Percentiles rank a stretch among this genome's conserved stretches.
Evolutionary conservation across 306 rosid genomes (phyloP).

Genomic region (Mucuna pruriens): DNA sequence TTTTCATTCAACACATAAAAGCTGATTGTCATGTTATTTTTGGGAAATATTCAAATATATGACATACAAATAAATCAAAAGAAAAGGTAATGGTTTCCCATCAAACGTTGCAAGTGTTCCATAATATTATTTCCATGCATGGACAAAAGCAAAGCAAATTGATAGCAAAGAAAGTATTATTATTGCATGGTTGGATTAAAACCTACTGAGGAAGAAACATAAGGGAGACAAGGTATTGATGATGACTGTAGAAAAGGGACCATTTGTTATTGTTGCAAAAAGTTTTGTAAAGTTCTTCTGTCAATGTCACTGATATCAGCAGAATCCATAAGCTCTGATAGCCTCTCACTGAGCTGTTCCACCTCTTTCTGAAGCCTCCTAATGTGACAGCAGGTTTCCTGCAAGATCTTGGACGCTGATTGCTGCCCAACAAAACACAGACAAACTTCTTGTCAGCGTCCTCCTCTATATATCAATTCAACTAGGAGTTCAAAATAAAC

Average conservation of each 20-base stretch:
- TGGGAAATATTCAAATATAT: not conserved
- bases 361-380: slow-evolving; percentile 53
- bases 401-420: slow-evolving; percentile 43
- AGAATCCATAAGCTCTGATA: slow-evolving; percentile 47
- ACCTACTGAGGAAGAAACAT: not conserved
- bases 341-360: slow-evolving; percentile 47
- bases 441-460: not conserved
- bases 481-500: not conserved
- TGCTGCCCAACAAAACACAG: slow-evolving; percentile 36
- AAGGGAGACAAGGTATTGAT: not conserved
- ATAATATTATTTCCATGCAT: not conserved
- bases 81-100: not conserved
- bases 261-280: slow-evolving; percentile 32
- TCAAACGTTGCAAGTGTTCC: not conserved
- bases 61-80: not conserved
- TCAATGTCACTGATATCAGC: slow-evolving; percentile 46
- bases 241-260: not conserved
- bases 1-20: not conserved
- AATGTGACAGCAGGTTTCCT: slow-evolving; percentile 48
- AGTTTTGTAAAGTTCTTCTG: slow-evolving; percentile 36
- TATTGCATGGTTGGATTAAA: not conserved
- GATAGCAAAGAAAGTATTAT: not conserved
- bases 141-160: not conserved
- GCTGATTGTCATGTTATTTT: not conserved
- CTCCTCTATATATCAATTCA: not conserved